phyloP scores from a whole-genome alignment of 352 stramenopile genomes.

The Phytophthora pinifolia region DNA sequence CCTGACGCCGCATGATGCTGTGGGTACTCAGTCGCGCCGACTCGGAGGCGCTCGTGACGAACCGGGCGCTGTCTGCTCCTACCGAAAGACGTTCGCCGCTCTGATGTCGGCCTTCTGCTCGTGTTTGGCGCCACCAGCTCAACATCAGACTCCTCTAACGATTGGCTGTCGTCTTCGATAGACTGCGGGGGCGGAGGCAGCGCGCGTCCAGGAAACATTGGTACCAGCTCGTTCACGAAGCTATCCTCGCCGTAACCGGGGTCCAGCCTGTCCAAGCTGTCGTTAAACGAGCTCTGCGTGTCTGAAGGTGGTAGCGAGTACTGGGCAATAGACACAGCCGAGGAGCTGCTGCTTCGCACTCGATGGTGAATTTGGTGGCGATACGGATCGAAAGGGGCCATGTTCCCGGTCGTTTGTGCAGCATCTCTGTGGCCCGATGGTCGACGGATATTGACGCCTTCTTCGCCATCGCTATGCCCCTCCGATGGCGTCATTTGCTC shows the following conservation, averaged over 20 bases:
- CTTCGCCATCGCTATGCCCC: slow-evolving; percentile 10
- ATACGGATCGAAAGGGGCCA: slow-evolving; percentile 21
- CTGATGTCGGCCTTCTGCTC: slow-evolving; percentile 32
- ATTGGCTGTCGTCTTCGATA: slow-evolving; percentile 22
- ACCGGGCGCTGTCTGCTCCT: slow-evolving; percentile 17
- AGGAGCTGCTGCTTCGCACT: slow-evolving; percentile 28
- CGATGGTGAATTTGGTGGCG: slow-evolving; percentile 30
- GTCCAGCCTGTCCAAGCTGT: slow-evolving; percentile 34
- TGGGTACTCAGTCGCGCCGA: neutral
- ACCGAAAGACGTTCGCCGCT: slow-evolving; percentile 14
- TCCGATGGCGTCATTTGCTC: slow-evolving; percentile 29
- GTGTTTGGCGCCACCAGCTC: slow-evolving; percentile 38
- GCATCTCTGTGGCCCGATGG: slow-evolving; percentile 5
- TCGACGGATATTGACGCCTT: neutral
- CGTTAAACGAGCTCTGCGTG: slow-evolving; percentile 60
- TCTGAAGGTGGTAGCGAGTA: slow-evolving; percentile 66
- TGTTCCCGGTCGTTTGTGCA: slow-evolving; percentile 2
- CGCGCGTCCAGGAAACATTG: slow-evolving; percentile 47
- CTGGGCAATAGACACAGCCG: slow-evolving; percentile 37
- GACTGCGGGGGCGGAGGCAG: slow-evolving; percentile 3
- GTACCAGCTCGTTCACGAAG: slow-evolving; percentile 61
- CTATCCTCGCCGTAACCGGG: slow-evolving; percentile 32
- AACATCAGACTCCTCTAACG: slow-evolving; percentile 35
- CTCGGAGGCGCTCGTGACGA: slow-evolving; percentile 3
- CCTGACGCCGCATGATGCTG: slow-evolving; percentile 7